Percentiles rank a stretch among this genome's conserved stretches.
Conservation (phyloP, 2,329 filamentous ascomycete species). For the Exserohilum turcica region DNA sequence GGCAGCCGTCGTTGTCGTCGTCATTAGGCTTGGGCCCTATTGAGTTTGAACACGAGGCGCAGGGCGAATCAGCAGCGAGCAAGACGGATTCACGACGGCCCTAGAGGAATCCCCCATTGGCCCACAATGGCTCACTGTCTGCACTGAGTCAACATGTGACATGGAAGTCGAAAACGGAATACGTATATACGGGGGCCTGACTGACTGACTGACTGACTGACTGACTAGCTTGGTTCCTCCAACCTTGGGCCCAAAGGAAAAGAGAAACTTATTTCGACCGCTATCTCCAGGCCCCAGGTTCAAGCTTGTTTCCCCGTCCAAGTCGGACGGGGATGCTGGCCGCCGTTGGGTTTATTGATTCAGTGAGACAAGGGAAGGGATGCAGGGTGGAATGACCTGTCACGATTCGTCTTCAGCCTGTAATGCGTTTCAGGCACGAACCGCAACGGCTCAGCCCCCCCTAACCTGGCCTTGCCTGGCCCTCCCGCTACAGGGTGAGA, state of each 20-base stretch:
- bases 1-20: slow-evolving; percentile 2
- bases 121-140: not conserved
- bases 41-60: not conserved
- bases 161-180: not conserved
- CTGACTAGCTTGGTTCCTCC: not conserved
- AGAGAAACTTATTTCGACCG: not conserved
- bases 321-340: not conserved
- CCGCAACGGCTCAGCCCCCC: not conserved
- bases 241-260: not conserved
- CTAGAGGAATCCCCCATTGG: not conserved
- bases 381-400: not conserved
- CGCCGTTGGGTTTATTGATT: slow-evolving; percentile 4
- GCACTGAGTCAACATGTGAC: not conserved
- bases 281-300: not conserved
- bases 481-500: not conserved
- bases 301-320: not conserved
- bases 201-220: not conserved
- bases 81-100: not conserved
- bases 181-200: not conserved
- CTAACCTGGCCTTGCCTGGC: not conserved
- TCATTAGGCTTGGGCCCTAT: not conserved
- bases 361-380: not conserved
- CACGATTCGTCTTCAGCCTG: slow-evolving; percentile 2
- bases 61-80: slow-evolving; percentile 3
- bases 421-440: slow-evolving; percentile 2